phyloP scores from a whole-genome alignment of 352 stramenopile species.

The Phytopythium oedochilum region DNA sequence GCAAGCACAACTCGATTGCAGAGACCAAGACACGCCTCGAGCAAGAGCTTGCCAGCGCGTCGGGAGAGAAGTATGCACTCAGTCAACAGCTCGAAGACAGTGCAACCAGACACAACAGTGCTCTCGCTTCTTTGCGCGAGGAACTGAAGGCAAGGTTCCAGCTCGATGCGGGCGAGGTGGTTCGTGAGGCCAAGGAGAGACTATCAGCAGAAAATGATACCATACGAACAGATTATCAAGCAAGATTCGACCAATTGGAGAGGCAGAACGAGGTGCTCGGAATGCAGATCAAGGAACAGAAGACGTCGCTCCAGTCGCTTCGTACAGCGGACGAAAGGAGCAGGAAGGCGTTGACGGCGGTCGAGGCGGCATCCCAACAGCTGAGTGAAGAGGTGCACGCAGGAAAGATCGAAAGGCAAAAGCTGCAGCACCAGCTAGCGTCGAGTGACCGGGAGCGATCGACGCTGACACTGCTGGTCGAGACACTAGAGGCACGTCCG shows the following conservation, averaged over 20 bases:
- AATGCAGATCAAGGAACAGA: constrained; percentile 8
- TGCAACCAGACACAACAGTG: neutral
- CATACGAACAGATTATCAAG: neutral
- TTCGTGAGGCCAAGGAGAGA: neutral
- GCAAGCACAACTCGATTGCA: constrained; percentile 39
- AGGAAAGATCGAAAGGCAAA: constrained; percentile 17
- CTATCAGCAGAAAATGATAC: neutral
- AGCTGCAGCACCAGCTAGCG: constrained; percentile 2
- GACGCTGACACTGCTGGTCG: constrained; percentile 21
- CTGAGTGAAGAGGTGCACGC: neutral
- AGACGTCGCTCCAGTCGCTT: constrained; percentile 6
- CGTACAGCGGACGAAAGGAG: constrained; percentile 9
- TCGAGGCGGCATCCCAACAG: neutral
- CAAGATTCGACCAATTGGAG: constrained; percentile 8
- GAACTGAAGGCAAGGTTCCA: neutral
- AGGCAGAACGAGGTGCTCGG: constrained; percentile 1
- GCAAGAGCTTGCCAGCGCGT: constrained; percentile 14
- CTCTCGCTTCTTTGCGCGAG: neutral
- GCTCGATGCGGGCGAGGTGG: neutral
- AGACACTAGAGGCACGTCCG: constrained; percentile 38
- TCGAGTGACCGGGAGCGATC: neutral
- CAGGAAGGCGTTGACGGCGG: constrained; percentile 11
- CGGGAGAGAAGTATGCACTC: constrained; percentile 27
- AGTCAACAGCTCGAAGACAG: constrained; percentile 16
- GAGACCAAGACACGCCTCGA: constrained; percentile 32